Evolutionary conservation across 306 rosid genomes (phyloP).

Genomic region (Quercus robur): DNA sequence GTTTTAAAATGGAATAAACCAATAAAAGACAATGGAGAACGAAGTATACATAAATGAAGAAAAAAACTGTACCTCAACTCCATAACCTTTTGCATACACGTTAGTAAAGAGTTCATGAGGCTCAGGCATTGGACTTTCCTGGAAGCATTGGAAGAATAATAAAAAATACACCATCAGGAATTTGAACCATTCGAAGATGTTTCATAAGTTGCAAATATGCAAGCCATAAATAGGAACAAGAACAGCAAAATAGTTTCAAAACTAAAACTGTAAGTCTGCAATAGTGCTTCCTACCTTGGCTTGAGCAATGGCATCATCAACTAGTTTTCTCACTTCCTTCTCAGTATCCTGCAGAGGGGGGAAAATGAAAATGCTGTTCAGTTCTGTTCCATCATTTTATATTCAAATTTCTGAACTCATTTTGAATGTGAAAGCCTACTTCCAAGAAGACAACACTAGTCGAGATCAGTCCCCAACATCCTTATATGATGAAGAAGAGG

Average conservation of each 20-base stretch:
- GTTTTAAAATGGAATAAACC: neutral
- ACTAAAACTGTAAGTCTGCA: neutral
- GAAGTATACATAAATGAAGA: neutral
- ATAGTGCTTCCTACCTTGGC: conserved; percentile 66
- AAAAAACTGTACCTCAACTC: conserved; percentile 59
- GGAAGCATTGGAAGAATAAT: conserved; percentile 25
- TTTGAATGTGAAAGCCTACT: neutral
- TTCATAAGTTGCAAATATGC: neutral
- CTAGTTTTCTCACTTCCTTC: conserved; percentile 75
- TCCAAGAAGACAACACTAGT: neutral
- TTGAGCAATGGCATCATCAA: conserved; percentile 88
- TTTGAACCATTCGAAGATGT: neutral
- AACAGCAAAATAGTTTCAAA: neutral
- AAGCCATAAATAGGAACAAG: neutral
- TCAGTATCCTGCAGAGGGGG: conserved; percentile 61
- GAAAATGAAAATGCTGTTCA: neutral
- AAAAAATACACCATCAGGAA: conserved; percentile 16
- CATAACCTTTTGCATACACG: conserved; percentile 62
- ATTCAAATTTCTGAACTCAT: neutral
- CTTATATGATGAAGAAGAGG: neutral
- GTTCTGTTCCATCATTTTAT: conserved; percentile 4
- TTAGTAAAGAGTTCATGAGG: conserved; percentile 67
- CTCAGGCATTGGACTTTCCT: conserved; percentile 87
- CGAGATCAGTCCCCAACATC: neutral
- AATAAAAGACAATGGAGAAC: neutral